Evolutionary conservation across 2,329 filamentous ascomycete genomes (phyloP).

Genomic region (Colletotrichum horii): DNA sequence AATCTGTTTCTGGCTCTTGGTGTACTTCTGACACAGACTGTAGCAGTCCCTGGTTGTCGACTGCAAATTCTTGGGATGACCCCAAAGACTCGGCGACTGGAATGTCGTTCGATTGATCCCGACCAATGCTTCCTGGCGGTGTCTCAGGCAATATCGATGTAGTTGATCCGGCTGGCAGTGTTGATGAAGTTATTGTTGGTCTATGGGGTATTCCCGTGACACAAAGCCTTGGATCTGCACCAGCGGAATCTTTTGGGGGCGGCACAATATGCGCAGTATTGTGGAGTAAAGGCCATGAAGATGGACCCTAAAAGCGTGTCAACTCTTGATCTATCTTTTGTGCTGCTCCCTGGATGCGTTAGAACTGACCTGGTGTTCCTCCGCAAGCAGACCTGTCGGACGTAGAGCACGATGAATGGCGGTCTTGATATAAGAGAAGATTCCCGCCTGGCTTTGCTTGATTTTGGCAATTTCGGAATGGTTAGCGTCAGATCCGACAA

Average conservation of each 20-base stretch:
- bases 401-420: background rate
- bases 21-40: background rate
- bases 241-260: background rate
- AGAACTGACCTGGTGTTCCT: background rate
- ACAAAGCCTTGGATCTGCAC: background rate
- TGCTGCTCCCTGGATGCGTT: too few relatives aligned
- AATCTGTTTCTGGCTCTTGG: too few relatives aligned
- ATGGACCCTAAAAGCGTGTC: background rate
- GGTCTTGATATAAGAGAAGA: background rate
- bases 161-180: background rate
- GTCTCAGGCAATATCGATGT: accelerated
- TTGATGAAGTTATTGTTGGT: background rate
- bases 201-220: background rate
- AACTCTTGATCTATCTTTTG: too few relatives aligned
- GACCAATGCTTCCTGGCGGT: background rate
- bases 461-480: background rate
- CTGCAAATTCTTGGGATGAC: background rate
- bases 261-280: background rate
- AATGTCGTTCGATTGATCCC: background rate
- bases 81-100: background rate
- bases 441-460: background rate
- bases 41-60: background rate
- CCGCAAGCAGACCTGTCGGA: background rate
- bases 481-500: background rate
- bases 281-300: background rate